Evolutionary conservation across 148 eudicot genomes (phyloP).

Genomic region (Diospyros kaki): DNA sequence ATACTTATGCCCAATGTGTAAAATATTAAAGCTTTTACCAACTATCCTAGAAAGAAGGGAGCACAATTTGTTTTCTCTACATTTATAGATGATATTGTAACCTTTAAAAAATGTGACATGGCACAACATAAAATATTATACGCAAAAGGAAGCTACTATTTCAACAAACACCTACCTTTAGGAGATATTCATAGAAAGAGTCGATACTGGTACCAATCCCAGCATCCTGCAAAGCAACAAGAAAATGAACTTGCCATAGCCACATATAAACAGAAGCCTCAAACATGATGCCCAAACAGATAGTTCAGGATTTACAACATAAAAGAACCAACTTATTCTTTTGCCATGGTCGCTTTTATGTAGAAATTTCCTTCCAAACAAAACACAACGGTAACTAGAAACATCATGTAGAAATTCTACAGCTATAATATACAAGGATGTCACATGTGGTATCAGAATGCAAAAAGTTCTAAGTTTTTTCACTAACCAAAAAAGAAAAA

Average conservation of each 20-base stretch:
- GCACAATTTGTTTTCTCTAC: neutral
- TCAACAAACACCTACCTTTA: conserved; percentile 57
- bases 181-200: conserved; percentile 95
- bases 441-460: too few relatives aligned
- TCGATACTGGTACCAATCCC: conserved; percentile 99
- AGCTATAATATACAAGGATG: too few relatives aligned
- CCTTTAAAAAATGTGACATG: too few relatives aligned
- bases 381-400: too few relatives aligned
- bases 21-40: neutral
- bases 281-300: neutral
- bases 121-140: too few relatives aligned
- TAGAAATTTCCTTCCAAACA: too few relatives aligned
- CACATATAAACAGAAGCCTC: conserved; percentile 2
- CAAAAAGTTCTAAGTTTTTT: too few relatives aligned
- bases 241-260: neutral
- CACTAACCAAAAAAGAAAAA: neutral
- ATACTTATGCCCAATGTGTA: neutral
- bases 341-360: too few relatives aligned
- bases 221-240: conserved; percentile 70
- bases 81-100: neutral
- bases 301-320: too few relatives aligned
- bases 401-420: too few relatives aligned
- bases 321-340: too few relatives aligned
- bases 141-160: neutral
- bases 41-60: neutral